These are phyloP conservation scores for Psilocybe subaeruginosa DNA, from an alignment of 768 basidiomycete genomes.

Conservation along the genomic window DNA sequence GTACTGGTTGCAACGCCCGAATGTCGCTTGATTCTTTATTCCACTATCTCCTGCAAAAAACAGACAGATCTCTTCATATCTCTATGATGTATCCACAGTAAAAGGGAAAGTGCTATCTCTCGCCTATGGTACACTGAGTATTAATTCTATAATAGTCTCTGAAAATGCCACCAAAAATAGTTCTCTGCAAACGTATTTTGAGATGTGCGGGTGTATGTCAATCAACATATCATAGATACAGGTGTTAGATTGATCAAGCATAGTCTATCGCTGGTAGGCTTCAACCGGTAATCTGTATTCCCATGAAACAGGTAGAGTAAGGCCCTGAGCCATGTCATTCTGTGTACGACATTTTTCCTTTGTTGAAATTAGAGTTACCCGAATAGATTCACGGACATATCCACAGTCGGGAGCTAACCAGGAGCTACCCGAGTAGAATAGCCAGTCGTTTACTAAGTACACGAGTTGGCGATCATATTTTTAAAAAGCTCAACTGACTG, in stretches of 20 bases:
- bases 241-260: conserved; percentile 10
- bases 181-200: conserved; percentile 8
- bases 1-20: too few species aligned
- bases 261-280: not conserved
- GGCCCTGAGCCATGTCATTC: not conserved
- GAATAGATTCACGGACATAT: conserved; percentile 11
- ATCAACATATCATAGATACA: conserved; percentile 16
- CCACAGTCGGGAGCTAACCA: conserved; percentile 3
- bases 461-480: too few species aligned
- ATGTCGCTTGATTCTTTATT: too few species aligned
- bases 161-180: conserved; percentile 7
- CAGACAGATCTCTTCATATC: too few species aligned
- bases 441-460: not conserved
- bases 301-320: conserved; percentile 12
- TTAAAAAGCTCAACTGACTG: too few species aligned
- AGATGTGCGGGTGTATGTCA: conserved; percentile 12
- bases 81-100: too few species aligned
- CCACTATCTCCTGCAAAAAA: too few species aligned
- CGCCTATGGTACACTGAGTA: too few species aligned
- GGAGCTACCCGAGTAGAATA: conserved; percentile 1
- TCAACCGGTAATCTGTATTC: conserved; percentile 16
- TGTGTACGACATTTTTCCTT: conserved; percentile 5
- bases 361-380: conserved; percentile 17
- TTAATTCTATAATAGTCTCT: not conserved
- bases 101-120: too few species aligned